Evolutionary conservation across 2,329 filamentous ascomycete genomes (phyloP).

Genomic region (Sporothrix sp.): DNA sequence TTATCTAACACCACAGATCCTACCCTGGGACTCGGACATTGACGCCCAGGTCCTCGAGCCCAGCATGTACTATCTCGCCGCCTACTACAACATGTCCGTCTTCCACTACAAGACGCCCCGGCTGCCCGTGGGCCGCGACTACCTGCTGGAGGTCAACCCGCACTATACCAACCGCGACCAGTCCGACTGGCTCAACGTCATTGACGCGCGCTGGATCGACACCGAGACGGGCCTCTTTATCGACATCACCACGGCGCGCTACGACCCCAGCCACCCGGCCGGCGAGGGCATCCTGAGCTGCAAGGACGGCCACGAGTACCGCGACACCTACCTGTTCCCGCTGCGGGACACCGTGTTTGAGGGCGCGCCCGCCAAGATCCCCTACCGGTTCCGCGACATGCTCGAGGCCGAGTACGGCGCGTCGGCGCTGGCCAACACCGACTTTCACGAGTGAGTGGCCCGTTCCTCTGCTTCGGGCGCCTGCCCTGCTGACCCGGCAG

Average conservation of each 20-base stretch:
- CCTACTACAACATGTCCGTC: conserved; percentile 53
- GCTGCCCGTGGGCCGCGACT: conserved; percentile 32
- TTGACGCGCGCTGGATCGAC: conserved; percentile 42
- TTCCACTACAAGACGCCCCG: conserved; percentile 34
- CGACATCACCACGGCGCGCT: conserved; percentile 42
- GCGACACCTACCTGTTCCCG: conserved; percentile 55
- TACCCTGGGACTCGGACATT: conserved; percentile 70
- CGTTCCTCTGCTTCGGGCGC: background rate
- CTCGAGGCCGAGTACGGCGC: conserved; percentile 48
- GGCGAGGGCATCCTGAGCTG: conserved; percentile 38
- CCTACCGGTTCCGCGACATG: conserved; percentile 50
- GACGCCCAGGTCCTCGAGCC: conserved; percentile 62
- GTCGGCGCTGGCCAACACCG: conserved; percentile 39
- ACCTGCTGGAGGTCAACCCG: conserved; percentile 41
- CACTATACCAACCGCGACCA: conserved; percentile 30
- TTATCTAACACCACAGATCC: conserved; percentile 4
- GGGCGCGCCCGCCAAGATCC: conserved; percentile 55
- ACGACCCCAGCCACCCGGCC: conserved; percentile 34
- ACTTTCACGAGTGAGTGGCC: conserved; percentile 41
- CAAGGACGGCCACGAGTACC: conserved; percentile 42
- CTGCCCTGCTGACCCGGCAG: conserved; percentile 2
- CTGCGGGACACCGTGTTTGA: conserved; percentile 61
- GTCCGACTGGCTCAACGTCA: conserved; percentile 32
- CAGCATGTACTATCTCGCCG: conserved; percentile 56
- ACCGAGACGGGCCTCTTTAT: conserved; percentile 38